Base-by-base conservation (phyloP, 1,139 yeast genomes). In the Candida glucosophila region DNA sequence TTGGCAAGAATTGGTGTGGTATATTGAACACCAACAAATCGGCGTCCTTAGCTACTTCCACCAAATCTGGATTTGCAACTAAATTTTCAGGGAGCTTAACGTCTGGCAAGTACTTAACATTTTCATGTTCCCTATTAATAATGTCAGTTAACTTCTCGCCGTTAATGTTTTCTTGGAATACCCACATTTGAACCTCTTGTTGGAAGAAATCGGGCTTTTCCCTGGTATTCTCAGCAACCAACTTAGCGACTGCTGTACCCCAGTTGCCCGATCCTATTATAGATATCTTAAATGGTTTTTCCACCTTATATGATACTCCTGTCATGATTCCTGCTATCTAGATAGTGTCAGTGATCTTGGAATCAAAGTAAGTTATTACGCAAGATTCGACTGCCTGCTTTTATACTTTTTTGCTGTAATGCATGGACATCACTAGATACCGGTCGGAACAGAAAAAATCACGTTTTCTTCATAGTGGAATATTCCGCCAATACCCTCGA, bases 221-320 rank as follows among this genome's bases (percentile, higher is more conserved):
- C 21, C 63, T 64, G 24, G 88, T 62, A 56, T 85, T 86, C 55
- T 88, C 96, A 19, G 95, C 86, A 20, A 86, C 77, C 27, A 88
- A 78, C 58, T 88, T 88, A 37, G 96, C 95, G 29, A 88, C 86
- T 5, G 96, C 88, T 19, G 95, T 83, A 32, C 97, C 97, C 95
- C 90, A 79, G 52, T 79, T 79, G 44, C 90, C 90, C 8, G 86
- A 77, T 20, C 90, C 90, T 34, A 79, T 68, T 34, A 78, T 73
- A 36, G 79, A 68, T 29, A 73, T 55, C 41, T 56, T 72, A 52
- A 64, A 69, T 11, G 75, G 76, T 22, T 47, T 43, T 15, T 39
- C 51, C 29, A 60, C 48, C 29, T 44, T 41, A 34, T 54, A 55
- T 28, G 65, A 59, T 13, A 29, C 20, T 27, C 52, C 37, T 34